Evolutionary conservation across 495 filamentous ascomycete genomes (phyloP).

Genomic region (Viridothelium virens): DNA sequence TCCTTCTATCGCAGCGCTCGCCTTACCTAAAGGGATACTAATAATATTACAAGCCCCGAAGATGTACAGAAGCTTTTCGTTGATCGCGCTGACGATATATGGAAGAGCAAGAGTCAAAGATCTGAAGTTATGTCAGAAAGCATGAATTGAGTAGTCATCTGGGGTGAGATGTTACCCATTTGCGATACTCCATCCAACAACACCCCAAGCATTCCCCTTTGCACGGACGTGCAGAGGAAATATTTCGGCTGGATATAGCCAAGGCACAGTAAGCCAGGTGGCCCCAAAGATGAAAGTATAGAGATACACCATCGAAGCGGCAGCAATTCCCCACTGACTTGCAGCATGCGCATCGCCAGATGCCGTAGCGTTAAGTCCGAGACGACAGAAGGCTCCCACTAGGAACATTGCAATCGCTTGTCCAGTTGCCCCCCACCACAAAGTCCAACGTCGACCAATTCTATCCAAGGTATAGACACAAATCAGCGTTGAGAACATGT

Average conservation of each 20-base stretch:
- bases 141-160: constrained; percentile 9
- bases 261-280: constrained; percentile 65
- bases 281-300: constrained; percentile 63
- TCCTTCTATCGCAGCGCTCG: constrained; percentile 28
- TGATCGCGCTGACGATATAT: constrained; percentile 30
- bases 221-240: constrained; percentile 62
- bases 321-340: constrained; percentile 51
- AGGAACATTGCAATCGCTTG: constrained; percentile 57
- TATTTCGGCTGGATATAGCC: constrained; percentile 61
- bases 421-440: constrained; percentile 58
- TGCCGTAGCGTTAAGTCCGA: constrained; percentile 45
- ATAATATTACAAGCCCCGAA: constrained; percentile 36
- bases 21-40: constrained; percentile 30
- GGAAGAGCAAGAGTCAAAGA: constrained; percentile 30
- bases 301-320: constrained; percentile 61
- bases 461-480: constrained; percentile 63
- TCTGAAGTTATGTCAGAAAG: constrained; percentile 14
- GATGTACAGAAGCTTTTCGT: constrained; percentile 35
- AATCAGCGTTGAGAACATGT: constrained; percentile 53
- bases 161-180: constrained; percentile 23
- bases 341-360: constrained; percentile 38
- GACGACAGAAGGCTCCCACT: constrained; percentile 47
- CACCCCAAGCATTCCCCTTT: constrained; percentile 67
- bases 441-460: constrained; percentile 59
- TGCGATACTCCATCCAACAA: constrained; percentile 60